Evolutionary conservation across 139 green algal species (phyloP).

Genomic region (Spirogloea muscicola): DNA sequence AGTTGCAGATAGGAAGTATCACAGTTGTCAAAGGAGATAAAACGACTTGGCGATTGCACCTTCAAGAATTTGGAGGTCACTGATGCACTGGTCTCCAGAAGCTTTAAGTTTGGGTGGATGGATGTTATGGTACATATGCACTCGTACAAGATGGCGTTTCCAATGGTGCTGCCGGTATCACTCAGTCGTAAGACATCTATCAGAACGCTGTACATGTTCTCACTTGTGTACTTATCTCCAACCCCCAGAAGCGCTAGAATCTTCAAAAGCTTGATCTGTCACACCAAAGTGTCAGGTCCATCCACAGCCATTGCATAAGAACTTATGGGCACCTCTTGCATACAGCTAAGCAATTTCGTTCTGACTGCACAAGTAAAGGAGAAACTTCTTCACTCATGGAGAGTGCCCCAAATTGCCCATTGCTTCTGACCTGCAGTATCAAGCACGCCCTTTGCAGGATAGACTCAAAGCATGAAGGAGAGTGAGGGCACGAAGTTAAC

Average conservation of each 20-base stretch:
- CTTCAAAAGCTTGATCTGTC: constrained; percentile 87
- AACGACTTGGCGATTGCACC: no score
- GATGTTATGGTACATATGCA: constrained; percentile 77
- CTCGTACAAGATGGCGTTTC: constrained; percentile 87
- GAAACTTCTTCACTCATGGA: no score
- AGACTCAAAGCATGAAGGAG: no score
- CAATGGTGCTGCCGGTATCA: constrained; percentile 38
- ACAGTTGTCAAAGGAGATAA: neutral
- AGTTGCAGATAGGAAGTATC: neutral
- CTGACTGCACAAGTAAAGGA: no score
- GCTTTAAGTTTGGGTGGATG: constrained; percentile 79
- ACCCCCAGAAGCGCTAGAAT: constrained; percentile 77
- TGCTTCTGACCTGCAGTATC: no score
- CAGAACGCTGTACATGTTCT: constrained; percentile 86
- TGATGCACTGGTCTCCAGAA: constrained; percentile 74
- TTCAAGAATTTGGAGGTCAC: constrained; percentile 75
- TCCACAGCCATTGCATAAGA: no score
- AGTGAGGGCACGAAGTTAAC: no score
- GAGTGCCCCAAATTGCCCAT: no score
- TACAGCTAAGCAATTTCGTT: no score
- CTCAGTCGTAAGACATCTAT: constrained; percentile 48
- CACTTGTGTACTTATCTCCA: constrained; percentile 66
- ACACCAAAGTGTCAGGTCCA: neutral
- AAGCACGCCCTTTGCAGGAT: no score
- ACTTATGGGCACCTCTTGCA: no score